Evolutionary conservation across 768 basidiomycete species (phyloP).

Genomic region (Nidula microcarpa): DNA sequence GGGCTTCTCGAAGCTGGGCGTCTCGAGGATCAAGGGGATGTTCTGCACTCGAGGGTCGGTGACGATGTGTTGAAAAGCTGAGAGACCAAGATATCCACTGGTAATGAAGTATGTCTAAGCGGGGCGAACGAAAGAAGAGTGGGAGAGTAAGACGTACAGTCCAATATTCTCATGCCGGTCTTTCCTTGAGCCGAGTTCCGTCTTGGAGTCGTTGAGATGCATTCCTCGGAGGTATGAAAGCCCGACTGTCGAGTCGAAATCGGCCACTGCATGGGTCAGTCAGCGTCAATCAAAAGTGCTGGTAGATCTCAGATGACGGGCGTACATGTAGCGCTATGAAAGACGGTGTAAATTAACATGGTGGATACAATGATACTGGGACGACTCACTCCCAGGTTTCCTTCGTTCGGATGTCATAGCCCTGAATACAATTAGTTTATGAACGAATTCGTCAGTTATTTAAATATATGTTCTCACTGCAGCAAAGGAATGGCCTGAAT

Average conservation of each 20-base stretch:
- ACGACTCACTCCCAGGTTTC: conserved; percentile 66
- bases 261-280: conserved; percentile 36
- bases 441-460: background rate
- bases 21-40: conserved; percentile 82
- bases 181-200: conserved; percentile 55
- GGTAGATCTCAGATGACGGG: background rate
- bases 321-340: conserved; percentile 19
- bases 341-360: background rate
- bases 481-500: conserved; percentile 70
- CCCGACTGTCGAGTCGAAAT: conserved; percentile 70
- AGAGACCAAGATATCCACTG: conserved; percentile 68
- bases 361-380: background rate
- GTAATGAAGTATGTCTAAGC: background rate
- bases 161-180: conserved; percentile 88
- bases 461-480: conserved; percentile 42
- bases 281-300: background rate
- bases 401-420: conserved; percentile 76
- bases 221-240: conserved; percentile 73
- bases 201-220: conserved; percentile 86
- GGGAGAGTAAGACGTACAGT: conserved; percentile 41
- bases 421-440: conserved; percentile 32
- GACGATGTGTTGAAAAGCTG: conserved; percentile 62
- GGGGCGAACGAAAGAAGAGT: background rate
- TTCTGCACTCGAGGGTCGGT: conserved; percentile 62
- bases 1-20: conserved; percentile 64